Conservation (phyloP, 495 filamentous ascomycete species). For the Trichocladium uniseriatum region DNA sequence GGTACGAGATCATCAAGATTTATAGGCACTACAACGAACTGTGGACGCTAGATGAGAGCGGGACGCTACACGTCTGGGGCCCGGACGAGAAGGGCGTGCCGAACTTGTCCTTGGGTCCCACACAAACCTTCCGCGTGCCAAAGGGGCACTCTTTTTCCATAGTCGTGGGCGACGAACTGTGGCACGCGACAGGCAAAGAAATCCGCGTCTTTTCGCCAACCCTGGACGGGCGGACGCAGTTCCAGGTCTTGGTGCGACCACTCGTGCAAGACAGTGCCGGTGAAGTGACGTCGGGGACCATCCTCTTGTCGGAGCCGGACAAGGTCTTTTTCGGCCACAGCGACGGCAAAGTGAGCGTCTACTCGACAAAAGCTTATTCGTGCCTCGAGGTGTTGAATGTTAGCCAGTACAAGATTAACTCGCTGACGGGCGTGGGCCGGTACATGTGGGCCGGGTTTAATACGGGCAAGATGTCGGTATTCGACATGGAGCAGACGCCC, state of each 20-base stretch:
- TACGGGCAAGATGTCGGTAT: conserved; percentile 90
- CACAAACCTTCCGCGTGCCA: conserved; percentile 57
- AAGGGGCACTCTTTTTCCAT: conserved; percentile 84
- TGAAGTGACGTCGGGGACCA: conserved; percentile 79
- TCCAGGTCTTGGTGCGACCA: conserved; percentile 62
- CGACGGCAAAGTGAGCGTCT: conserved; percentile 91
- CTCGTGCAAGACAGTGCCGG: conserved; percentile 57
- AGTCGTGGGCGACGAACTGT: conserved; percentile 66
- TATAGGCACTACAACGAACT: conserved; percentile 77
- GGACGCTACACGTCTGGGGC: conserved; percentile 79
- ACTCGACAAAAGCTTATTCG: conserved; percentile 62
- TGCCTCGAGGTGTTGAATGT: conserved; percentile 72
- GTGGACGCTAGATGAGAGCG: conserved; percentile 90
- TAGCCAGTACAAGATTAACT: conserved; percentile 92
- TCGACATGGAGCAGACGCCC: conserved; percentile 70
- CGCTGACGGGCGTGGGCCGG: conserved; percentile 70
- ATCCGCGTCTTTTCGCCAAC: conserved; percentile 76
- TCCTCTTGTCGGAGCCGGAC: conserved; percentile 63
- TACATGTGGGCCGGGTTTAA: conserved; percentile 92
- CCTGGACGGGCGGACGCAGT: conserved; percentile 50
- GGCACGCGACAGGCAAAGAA: conserved; percentile 83
- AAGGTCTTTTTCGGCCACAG: conserved; percentile 83
- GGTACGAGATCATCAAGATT: conserved; percentile 79
- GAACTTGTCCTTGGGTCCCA: conserved; percentile 56
- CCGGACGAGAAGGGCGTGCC: conserved; percentile 68